phyloP scores from a whole-genome alignment of 305 asterid species.

The Fraxinus latifolia region DNA sequence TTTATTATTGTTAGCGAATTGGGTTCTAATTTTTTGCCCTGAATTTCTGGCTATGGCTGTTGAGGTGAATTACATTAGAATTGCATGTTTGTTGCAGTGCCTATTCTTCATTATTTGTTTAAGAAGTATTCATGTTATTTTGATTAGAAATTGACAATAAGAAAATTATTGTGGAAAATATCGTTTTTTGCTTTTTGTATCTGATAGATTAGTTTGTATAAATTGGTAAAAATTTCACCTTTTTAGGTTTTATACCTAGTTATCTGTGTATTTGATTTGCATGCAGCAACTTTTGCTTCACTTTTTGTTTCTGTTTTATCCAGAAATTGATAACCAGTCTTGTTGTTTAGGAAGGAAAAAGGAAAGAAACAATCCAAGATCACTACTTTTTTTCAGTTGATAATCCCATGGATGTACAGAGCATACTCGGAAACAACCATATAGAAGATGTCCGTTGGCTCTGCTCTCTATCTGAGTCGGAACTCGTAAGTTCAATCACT shows the following conservation, averaged over 20 bases:
- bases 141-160: background rate
- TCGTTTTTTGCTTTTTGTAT: background rate
- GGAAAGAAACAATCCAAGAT: background rate
- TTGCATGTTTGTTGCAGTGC: background rate
- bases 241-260: background rate
- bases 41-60: background rate
- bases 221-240: background rate
- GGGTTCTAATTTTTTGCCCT: background rate
- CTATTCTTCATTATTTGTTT: background rate
- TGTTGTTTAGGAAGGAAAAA: background rate
- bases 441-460: constrained; percentile 66
- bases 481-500: constrained; percentile 43
- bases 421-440: constrained; percentile 33
- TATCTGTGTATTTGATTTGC: background rate
- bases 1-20: background rate
- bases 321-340: background rate
- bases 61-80: background rate
- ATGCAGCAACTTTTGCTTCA: background rate
- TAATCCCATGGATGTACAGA: constrained; percentile 16
- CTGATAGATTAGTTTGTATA: background rate
- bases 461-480: constrained; percentile 61
- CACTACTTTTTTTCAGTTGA: background rate
- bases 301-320: background rate
- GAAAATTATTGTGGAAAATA: background rate
- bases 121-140: background rate